Percentiles rank a stretch among this genome's conserved stretches.
Conservation (phyloP, 345 rosid genomes). For the Mangifera indica region DNA sequence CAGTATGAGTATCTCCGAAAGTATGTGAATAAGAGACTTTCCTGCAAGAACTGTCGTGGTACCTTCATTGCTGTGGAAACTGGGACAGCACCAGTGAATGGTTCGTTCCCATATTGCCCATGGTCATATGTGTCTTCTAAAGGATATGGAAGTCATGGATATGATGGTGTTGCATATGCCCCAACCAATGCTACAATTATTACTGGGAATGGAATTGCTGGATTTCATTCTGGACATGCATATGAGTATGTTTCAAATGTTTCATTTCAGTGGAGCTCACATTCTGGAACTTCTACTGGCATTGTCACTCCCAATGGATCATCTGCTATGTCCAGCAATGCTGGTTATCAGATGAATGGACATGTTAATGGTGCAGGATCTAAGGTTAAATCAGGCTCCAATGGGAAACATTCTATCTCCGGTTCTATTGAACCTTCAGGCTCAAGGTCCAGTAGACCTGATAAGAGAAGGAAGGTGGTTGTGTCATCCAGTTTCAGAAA, state of each 20-base stretch:
- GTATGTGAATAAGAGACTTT: slow-evolving; percentile 93
- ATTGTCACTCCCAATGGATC: slow-evolving; percentile 57
- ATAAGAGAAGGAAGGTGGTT: slow-evolving; percentile 74
- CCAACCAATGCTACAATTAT: slow-evolving; percentile 62
- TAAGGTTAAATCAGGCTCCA: slow-evolving; percentile 49
- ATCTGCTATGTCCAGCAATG: slow-evolving; percentile 45
- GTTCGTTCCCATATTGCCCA: slow-evolving; percentile 69
- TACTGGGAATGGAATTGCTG: slow-evolving; percentile 52
- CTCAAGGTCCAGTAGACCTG: slow-evolving; percentile 49
- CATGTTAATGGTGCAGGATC: slow-evolving; percentile 35
- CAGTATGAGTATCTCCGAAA: slow-evolving; percentile 96
- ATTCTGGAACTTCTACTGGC: slow-evolving; percentile 56
- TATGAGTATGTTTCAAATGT: slow-evolving; percentile 71
- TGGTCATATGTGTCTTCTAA: slow-evolving; percentile 53
- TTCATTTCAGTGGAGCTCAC: slow-evolving; percentile 75
- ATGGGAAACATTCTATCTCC: slow-evolving; percentile 43
- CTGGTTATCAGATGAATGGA: slow-evolving; percentile 56
- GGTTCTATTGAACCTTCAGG: slow-evolving; percentile 37
- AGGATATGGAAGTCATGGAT: slow-evolving; percentile 62
- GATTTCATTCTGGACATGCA: slow-evolving; percentile 74
- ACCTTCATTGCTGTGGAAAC: slow-evolving; percentile 88
- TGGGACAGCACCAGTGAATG: slow-evolving; percentile 77
- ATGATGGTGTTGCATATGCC: slow-evolving; percentile 63
- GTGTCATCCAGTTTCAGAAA: slow-evolving; percentile 45
- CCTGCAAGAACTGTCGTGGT: slow-evolving; percentile 98